These are phyloP conservation scores for Cystobasidium tubakii DNA, from an alignment of 768 basidiomycete genomes.

Conservation along the genomic window DNA sequence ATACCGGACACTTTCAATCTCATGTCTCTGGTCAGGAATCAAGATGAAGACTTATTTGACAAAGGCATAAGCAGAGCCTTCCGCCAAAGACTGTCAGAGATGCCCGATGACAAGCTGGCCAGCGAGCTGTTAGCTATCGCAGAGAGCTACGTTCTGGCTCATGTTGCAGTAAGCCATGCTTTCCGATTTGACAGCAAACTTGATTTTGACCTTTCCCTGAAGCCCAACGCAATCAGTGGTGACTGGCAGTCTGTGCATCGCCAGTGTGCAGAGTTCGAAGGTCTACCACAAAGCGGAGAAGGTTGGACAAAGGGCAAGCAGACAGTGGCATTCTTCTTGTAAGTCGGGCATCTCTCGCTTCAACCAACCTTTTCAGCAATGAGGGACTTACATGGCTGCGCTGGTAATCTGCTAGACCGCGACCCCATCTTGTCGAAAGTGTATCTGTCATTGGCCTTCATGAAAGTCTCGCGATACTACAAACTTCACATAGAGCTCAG, in stretches of 20 bases:
- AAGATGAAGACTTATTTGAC: not conserved
- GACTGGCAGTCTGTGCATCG: not conserved
- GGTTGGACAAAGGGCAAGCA: not conserved
- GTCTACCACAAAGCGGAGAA: not conserved
- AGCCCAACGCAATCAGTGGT: constrained; percentile 22
- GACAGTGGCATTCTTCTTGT: constrained; percentile 4
- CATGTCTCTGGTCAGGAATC: constrained; percentile 1
- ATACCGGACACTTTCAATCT: not conserved
- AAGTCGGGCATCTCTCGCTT: too few relatives aligned
- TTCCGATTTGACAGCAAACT: not conserved
- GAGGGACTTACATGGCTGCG: not conserved
- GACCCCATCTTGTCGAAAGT: not conserved
- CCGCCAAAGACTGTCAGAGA: not conserved
- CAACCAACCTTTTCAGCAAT: too few relatives aligned
- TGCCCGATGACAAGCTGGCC: not conserved
- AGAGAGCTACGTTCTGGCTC: not conserved
- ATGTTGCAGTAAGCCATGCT: constrained; percentile 23
- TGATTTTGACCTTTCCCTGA: not conserved
- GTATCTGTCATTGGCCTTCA: not conserved
- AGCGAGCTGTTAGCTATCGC: not conserved
- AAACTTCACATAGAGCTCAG: constrained; percentile 8
- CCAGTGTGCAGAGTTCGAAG: not conserved
- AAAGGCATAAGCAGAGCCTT: constrained; percentile 11
- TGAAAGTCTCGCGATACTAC: not conserved
- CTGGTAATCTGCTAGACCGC: not conserved